Evolutionary conservation across 345 rosid genomes (phyloP), one percentile per base, ranked within the genome.

Genomic region (Populus pruinosa): DNA sequence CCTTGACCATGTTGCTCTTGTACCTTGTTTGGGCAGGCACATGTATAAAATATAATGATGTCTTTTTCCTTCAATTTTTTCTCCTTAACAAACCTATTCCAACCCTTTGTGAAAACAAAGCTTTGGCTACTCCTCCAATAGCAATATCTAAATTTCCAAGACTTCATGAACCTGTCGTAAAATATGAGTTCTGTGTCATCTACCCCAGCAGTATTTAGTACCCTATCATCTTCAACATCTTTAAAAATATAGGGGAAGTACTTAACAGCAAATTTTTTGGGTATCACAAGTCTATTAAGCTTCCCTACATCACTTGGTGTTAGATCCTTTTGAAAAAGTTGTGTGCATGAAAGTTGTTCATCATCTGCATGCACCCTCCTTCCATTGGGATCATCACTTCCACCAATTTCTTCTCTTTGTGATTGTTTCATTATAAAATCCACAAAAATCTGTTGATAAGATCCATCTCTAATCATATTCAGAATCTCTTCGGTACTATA

Each of bases 391-490:
- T 53, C 38, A 27, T 23, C 16, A 25, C 31, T 20, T 6, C 73
- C 56, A 6, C 9, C 39, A n/a, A 5, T 8, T 17, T 23, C n/a
- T 25, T 50, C 73, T 41, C 64, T 74, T 20, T 56, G 44, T 23
- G 56, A 25, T 56, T 73, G 82, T n/a, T 61, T 31, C 33, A 50
- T 63, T n/a, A 80, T 59, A 69, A 75, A 80, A 62, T 80, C 78
- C 9, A 55, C 65, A 21, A 75, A 80, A 23, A 71, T 66, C 3
- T 76, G 62, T 23, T 80, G 83, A 35, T 80, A 80, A 5, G 79
- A 80, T 4, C 83, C 79, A 31, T 78, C 76, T 77, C 82, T 84
- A 43, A 91, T 89, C 92, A 91, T 91, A 82, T 83, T 87, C 69
- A 91, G 61, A 4, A 91, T 84, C 6, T 74, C 78, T 63, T 91